These are phyloP conservation scores for Phaffia australis DNA, from an alignment of 768 basidiomycete genomes.

Conservation along the genomic window DNA sequence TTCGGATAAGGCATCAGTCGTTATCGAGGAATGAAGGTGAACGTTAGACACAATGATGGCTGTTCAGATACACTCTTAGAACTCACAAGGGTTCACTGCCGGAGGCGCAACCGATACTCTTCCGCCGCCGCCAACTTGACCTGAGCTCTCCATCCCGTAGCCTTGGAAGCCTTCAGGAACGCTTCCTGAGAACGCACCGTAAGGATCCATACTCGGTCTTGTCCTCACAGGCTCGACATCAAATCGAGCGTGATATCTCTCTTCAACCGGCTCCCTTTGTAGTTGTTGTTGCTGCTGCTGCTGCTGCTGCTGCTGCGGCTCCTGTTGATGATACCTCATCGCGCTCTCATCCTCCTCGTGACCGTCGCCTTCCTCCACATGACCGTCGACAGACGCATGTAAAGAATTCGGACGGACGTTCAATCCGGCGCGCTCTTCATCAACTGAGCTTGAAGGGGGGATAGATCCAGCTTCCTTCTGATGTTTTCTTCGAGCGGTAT, in stretches of 20 bases:
- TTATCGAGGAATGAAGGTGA: neutral
- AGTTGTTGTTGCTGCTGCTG: conserved; percentile 33
- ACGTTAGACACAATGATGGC: neutral
- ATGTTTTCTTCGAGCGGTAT: conserved; percentile 45
- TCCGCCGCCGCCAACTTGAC: neutral
- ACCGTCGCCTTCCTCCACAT: conserved; percentile 32
- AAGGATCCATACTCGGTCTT: conserved; percentile 61
- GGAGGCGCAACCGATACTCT: neutral
- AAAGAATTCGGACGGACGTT: conserved; percentile 25
- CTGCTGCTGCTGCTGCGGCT: conserved; percentile 38
- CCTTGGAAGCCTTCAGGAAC: conserved; percentile 60
- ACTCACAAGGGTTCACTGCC: neutral
- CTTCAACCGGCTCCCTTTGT: conserved; percentile 30
- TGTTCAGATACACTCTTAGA: neutral
- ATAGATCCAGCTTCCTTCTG: conserved; percentile 68
- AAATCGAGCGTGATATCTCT: conserved; percentile 15
- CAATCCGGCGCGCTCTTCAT: conserved; percentile 23
- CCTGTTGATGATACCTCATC: conserved; percentile 6
- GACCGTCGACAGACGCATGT: conserved; percentile 22
- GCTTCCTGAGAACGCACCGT: conserved; percentile 83
- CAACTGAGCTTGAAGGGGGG: conserved; percentile 41
- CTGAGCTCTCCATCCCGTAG: conserved; percentile 62
- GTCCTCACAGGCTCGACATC: conserved; percentile 38
- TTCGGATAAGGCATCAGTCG: neutral
- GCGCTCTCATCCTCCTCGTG: conserved; percentile 44